These are phyloP conservation scores for Tremellales sp. DNA, from an alignment of 1,284 basidiomycete genomes.

Conservation along the genomic window DNA sequence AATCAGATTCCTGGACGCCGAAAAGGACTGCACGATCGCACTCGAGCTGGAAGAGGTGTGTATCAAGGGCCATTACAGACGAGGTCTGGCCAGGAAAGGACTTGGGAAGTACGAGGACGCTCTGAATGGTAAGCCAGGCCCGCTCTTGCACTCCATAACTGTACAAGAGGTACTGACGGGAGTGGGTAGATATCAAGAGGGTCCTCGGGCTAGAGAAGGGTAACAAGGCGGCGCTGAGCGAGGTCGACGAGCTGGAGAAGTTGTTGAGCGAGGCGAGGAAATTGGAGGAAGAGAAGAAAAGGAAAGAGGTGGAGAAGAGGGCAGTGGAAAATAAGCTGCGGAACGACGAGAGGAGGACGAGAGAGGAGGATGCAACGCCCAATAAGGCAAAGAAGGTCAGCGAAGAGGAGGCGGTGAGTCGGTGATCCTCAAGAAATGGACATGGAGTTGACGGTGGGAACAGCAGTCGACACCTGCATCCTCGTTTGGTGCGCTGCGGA, in stretches of 20 bases:
- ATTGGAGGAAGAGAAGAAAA: no score
- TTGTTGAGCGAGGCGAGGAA: no score
- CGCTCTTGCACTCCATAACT: neutral
- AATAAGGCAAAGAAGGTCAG: no score
- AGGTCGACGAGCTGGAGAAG: constrained; percentile 36
- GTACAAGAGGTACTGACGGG: neutral
- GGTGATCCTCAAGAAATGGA: neutral
- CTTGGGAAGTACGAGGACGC: constrained; percentile 27
- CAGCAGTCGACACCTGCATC: neutral
- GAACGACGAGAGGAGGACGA: neutral
- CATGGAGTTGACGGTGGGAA: no score
- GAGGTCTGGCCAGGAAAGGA: constrained; percentile 39
- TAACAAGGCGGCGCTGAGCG: constrained; percentile 31
- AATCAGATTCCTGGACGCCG: constrained; percentile 40
- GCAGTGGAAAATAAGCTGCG: constrained; percentile 1
- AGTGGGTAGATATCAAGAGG: constrained; percentile 25
- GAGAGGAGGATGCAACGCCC: no score
- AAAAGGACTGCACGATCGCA: constrained; percentile 41
- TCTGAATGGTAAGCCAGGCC: constrained; percentile 21
- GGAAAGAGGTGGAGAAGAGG: constrained; percentile 5
- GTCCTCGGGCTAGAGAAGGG: constrained; percentile 25
- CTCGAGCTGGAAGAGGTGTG: constrained; percentile 24
- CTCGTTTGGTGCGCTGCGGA: constrained; percentile 28
- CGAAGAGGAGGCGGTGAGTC: no score
- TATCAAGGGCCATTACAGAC: constrained; percentile 45